Evolutionary conservation across 2,329 filamentous ascomycete species (phyloP), one percentile per base, ranked within the genome.

Genomic region (Furcasterigmium furcatum): DNA sequence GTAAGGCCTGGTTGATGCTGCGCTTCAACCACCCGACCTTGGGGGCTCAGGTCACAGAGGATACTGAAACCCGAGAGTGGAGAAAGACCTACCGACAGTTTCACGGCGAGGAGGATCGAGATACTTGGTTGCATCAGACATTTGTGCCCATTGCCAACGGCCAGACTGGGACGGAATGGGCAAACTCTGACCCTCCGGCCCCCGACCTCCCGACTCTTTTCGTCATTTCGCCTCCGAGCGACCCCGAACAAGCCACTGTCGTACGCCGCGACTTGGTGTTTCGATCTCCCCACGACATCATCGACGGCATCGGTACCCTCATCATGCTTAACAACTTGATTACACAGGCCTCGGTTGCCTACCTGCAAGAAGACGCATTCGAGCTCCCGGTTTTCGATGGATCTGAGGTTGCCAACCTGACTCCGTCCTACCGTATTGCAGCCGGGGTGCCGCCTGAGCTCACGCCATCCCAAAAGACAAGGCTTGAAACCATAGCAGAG

Each of bases 251-350:
- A n/a, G 18, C 20, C 22, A 12, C 16, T 10, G 18, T 21, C 12
- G 18, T 13, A 7, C 20, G 53, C 1, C 56, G 58, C 2, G 67
- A 70, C 25, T 46, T 67, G 0, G 51, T 70, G 3, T 52, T 70
- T 14, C 60, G 65, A 1, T 64, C 61, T 3, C 63, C 62, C 1
- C 66, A 70, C 42, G 63, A 69, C 10, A 60, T 68, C n/a, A 61
- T 70, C 6, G 67, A 70, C 24, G 66, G 67, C 0, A 62, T 70
- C 2, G 67, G 66, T 5, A 63, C 64, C 2, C 55, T 69, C 4
- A 56, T 58, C 4, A 50, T 69, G 3, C 48, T 68, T 19, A 55
- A 66, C 43, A 62, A 58, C 14, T 49, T 63, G 3, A 40, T 63
- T 5, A 7, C 10, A 10, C 27, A 30, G 10, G 27, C 27, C 27